Conservation (phyloP, 1,284 basidiomycete species). For the Moesziomyces globuligerus region DNA sequence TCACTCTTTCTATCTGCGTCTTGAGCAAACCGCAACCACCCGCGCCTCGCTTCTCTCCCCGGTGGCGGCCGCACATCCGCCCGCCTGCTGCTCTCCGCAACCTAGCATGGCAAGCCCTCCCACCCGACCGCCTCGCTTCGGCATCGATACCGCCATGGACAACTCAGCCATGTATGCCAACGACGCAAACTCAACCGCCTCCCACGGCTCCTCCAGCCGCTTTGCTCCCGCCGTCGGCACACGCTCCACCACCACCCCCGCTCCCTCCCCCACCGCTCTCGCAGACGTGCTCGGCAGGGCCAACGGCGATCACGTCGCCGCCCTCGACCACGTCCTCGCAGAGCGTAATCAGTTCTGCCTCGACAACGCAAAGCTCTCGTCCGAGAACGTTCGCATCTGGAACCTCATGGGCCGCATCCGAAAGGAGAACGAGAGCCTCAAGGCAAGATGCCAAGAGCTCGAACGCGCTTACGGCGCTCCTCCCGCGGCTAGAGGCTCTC, state of each 20-base stretch:
- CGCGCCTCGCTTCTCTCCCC: background rate
- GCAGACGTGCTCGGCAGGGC: conserved; percentile 51
- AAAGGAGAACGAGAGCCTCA: conserved; percentile 60
- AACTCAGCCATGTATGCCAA: conserved; percentile 7
- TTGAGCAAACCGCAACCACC: background rate
- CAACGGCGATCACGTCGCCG: conserved; percentile 39
- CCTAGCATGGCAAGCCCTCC: conserved; percentile 38
- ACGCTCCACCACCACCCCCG: conserved; percentile 25
- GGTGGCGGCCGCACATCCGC: background rate
- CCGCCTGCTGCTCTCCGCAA: background rate
- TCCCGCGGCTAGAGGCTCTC: conserved; percentile 15
- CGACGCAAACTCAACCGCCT: conserved; percentile 36
- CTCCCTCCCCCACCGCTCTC: conserved; percentile 48
- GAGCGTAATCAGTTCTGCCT: conserved; percentile 57
- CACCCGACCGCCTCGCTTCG: conserved; percentile 36
- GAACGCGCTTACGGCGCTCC: conserved; percentile 26
- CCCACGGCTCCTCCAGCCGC: conserved; percentile 41
- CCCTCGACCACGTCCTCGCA: conserved; percentile 57
- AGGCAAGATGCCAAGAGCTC: conserved; percentile 36
- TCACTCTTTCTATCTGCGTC: too few relatives aligned
- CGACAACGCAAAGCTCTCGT: conserved; percentile 56
- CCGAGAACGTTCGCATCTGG: conserved; percentile 63
- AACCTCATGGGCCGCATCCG: conserved; percentile 59
- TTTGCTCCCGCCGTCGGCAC: conserved; percentile 28
- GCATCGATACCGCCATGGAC: conserved; percentile 34